Evolutionary conservation across 179 eudicot genomes (phyloP).

Genomic region (Kewa caespitosa): DNA sequence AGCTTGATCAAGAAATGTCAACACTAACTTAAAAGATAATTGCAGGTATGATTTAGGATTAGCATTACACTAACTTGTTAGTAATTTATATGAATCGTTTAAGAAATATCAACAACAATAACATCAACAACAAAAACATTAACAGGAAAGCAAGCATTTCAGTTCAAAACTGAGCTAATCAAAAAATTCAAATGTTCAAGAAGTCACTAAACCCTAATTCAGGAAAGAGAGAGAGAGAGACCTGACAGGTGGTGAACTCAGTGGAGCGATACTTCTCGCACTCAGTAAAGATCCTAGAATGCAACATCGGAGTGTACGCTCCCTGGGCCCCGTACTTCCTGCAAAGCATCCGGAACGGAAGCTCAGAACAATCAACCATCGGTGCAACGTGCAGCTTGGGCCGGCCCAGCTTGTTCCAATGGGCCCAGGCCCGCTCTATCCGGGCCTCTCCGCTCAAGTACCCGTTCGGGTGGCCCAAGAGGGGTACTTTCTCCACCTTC

Average conservation of each 20-base stretch:
- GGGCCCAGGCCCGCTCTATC: conserved; percentile 84
- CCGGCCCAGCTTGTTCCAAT: conserved; percentile 75
- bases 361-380: conserved; percentile 97
- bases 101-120: background rate
- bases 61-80: background rate
- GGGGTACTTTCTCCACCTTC: background rate
- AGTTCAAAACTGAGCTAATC: too few relatives aligned
- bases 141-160: background rate
- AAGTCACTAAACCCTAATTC: conserved; percentile 22
- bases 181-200: background rate
- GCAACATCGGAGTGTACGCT: conserved; percentile 98
- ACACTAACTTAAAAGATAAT: too few relatives aligned
- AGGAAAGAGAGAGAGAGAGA: conserved; percentile 14
- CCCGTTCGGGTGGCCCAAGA: conserved; percentile 39
- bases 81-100: background rate
- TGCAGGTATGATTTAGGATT: too few relatives aligned
- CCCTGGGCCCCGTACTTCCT: conserved; percentile 86
- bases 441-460: conserved; percentile 62
- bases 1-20: too few relatives aligned
- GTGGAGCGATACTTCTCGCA: conserved; percentile 65
- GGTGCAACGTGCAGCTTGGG: conserved; percentile 86
- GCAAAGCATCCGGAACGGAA: conserved; percentile 89
- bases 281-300: conserved; percentile 84
- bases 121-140: background rate
- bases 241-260: conserved; percentile 93